These are phyloP conservation scores for Thuidium tamariscinum DNA, from an alignment of 225 moss, liverwort and hornwort genomes.

Conservation along the genomic window DNA sequence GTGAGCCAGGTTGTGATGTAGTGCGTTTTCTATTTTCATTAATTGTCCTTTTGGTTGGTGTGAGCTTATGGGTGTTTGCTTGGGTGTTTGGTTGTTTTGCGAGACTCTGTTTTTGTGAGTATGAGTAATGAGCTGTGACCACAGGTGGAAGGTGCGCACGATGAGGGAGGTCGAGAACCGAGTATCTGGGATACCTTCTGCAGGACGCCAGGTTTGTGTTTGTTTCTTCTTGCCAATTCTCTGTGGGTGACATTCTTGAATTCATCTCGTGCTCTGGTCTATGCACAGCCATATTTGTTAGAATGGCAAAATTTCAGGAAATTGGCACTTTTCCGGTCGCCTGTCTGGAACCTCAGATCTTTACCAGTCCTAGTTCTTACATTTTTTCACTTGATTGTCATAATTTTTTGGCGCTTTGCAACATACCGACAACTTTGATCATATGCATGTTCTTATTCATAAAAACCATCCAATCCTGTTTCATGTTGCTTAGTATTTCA, in stretches of 20 bases:
- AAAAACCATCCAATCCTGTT: not conserved
- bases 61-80: not conserved
- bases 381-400: not conserved
- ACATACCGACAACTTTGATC: not conserved
- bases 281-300: not conserved
- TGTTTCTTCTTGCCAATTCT: not conserved
- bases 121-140: not conserved
- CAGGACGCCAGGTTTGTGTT: constrained; percentile 27
- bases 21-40: not conserved
- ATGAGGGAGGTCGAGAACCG: constrained; percentile 58
- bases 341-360: not conserved
- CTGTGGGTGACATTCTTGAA: not conserved
- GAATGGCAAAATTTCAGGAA: not conserved
- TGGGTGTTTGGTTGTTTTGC: not conserved
- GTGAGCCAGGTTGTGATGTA: not conserved
- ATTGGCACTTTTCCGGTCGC: not conserved
- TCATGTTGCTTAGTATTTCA: not conserved
- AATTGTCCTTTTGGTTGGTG: not conserved
- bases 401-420: not conserved
- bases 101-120: not conserved
- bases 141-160: constrained; percentile 76
- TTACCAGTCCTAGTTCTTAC: not conserved
- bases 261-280: not conserved
- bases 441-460: not conserved
- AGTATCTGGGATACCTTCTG: constrained; percentile 84